phyloP scores from a whole-genome alignment of 1,284 basidiomycete genomes.

The Gymnopus androsaceus region DNA sequence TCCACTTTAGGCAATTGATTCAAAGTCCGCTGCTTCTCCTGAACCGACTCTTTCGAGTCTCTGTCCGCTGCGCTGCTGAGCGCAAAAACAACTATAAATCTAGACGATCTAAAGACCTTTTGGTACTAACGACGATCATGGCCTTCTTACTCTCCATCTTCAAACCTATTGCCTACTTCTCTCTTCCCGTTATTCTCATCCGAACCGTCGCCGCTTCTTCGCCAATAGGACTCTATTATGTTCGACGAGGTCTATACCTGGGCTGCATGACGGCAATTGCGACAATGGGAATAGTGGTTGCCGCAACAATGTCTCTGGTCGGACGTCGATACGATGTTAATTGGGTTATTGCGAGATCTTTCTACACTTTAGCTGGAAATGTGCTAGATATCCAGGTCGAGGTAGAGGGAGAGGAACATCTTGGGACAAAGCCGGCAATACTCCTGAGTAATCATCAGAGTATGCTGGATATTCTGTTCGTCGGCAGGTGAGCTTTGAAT shows the following conservation, averaged over 20 bases:
- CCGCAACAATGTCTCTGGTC: conserved; percentile 67
- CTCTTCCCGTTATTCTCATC: conserved; percentile 65
- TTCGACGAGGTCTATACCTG: conserved; percentile 75
- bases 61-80: conserved; percentile 2
- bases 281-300: conserved; percentile 75
- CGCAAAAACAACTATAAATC: conserved; percentile 3
- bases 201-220: conserved; percentile 58
- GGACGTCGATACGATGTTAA: conserved; percentile 86
- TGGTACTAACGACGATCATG: conserved; percentile 57
- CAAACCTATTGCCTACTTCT: conserved; percentile 73
- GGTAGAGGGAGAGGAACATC: conserved; percentile 86
- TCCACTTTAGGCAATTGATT: not conserved
- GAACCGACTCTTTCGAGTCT: conserved; percentile 6
- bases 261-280: conserved; percentile 75
- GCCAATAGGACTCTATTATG: conserved; percentile 68
- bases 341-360: conserved; percentile 81
- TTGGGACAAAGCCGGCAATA: conserved; percentile 69
- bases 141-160: conserved; percentile 58
- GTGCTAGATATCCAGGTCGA: conserved; percentile 73
- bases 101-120: conserved; percentile 40
- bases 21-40: not conserved
- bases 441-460: conserved; percentile 94
- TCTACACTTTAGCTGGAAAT: conserved; percentile 74
- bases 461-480: conserved; percentile 83
- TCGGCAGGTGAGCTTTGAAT: conserved; percentile 68